Evolutionary conservation across 331 rosid species (phyloP), one percentile per base, ranked within the genome.

Genomic region (Quercus phellos): DNA sequence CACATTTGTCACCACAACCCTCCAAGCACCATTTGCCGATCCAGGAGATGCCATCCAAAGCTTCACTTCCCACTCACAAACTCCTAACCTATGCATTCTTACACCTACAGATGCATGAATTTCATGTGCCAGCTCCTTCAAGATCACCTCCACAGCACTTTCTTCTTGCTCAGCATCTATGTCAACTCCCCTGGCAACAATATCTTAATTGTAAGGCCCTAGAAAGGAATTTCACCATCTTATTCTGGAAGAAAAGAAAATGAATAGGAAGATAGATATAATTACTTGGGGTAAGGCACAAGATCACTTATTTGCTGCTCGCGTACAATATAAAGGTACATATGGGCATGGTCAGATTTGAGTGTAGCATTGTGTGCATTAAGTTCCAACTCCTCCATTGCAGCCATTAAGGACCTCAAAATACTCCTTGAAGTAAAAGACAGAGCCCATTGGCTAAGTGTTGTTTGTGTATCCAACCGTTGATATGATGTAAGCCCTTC

Each of bases 381-480:
- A 42, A 95, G 96, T 84, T 95, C 99, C 86, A 95, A 86, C 91
- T 91, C 99, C 75, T 95, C 99, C 99, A 95, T 95, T 79, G 99
- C 99, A 69, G 93, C 89, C 90, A 86, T 77, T 79, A 95, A 84
- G 85, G 99, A 93, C 87, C 96, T 87, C 74, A 90, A 93, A 76
- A 95, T 90, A 87, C 97, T 93, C 78, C 90, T 89, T 26, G 97
- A 91, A 83, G 99, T 93, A 85, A 82, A 93, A 51, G 99, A 90
- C 85, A 90, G 82, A 35, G 90, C 78, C 88, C 85, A 83, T 51
- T 85, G 90, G 70, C 43, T 74, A 69, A 75, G 78, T 42, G 86
- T 83, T 66, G 85, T 68, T 78, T 84, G 91, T 46, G 79, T 82
- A 55, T 89, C 88, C 55, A 83, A 73, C 82, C 87, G 84, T 75